Percentiles rank a stretch among this genome's conserved stretches.
Evolutionary conservation across 352 stramenopile species (phyloP).

Genomic region (Globisporangium nodosum): DNA sequence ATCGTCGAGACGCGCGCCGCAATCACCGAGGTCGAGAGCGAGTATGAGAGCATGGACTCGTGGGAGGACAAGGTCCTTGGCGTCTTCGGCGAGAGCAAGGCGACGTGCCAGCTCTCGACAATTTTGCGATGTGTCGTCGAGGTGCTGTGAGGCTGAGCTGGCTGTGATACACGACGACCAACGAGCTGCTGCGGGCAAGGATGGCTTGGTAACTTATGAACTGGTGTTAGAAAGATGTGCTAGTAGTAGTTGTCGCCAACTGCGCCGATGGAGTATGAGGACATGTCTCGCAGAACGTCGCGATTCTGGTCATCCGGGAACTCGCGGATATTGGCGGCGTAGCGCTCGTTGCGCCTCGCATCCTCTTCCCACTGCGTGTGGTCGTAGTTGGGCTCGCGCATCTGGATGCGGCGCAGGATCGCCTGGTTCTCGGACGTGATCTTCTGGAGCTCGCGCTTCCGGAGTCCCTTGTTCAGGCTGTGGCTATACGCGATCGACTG

Average conservation of each 20-base stretch:
- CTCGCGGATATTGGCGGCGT: conserved; percentile 87
- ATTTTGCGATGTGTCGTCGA: conserved; percentile 36
- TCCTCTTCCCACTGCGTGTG: conserved; percentile 88
- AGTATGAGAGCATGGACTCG: conserved; percentile 56
- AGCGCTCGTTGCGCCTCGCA: conserved; percentile 76
- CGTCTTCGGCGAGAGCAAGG: conserved; percentile 66
- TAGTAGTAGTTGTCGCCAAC: conserved; percentile 39
- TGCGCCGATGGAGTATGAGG: conserved; percentile 42
- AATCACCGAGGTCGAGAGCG: conserved; percentile 42
- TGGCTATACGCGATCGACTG: conserved; percentile 66
- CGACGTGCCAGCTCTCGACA: conserved; percentile 46
- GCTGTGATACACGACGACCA: background rate
- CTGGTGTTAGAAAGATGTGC: background rate
- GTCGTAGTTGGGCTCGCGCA: conserved; percentile 86
- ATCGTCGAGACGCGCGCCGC: conserved; percentile 27
- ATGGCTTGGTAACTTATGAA: conserved; percentile 1
- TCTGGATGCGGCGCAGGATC: conserved; percentile 88
- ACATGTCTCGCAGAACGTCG: conserved; percentile 50
- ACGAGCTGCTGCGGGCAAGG: background rate
- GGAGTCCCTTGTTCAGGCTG: conserved; percentile 79
- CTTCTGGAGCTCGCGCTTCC: conserved; percentile 83
- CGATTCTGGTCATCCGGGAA: conserved; percentile 49
- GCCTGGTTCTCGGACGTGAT: conserved; percentile 85
- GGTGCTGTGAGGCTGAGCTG: conserved; percentile 10
- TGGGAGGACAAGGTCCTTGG: conserved; percentile 58